Percentiles rank a stretch among this genome's conserved stretches.
Conservation (phyloP, 139 green algal species). For the Coelastrella sp. region DNA sequence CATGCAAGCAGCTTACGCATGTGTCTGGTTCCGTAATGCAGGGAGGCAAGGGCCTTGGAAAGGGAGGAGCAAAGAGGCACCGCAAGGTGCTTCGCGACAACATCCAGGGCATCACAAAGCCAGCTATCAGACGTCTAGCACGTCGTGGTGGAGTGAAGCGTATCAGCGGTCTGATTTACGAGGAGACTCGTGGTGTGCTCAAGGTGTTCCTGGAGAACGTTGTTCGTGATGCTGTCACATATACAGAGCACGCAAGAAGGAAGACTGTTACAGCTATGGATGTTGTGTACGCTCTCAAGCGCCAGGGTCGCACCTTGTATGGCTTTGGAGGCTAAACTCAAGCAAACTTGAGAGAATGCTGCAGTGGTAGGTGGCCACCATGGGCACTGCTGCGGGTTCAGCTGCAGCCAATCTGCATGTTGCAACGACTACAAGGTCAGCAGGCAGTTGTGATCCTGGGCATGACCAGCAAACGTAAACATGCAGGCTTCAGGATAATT, state of each 20-base stretch:
- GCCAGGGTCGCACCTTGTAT: slow-evolving; percentile 28
- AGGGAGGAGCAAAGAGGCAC: slow-evolving; percentile 92
- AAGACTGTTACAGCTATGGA: slow-evolving; percentile 98
- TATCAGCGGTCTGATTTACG: slow-evolving; percentile 90
- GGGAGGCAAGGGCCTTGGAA: slow-evolving; percentile 94
- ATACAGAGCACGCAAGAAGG: slow-evolving; percentile 92
- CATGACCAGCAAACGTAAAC: no score
- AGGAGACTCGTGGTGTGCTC: slow-evolving; percentile 90
- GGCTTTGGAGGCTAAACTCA: slow-evolving; percentile 6
- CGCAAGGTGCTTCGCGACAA: slow-evolving; percentile 94
- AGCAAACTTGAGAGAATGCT: no score
- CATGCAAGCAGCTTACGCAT: background rate
- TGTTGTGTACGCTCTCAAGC: slow-evolving; percentile 63
- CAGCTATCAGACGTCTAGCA: slow-evolving; percentile 81
- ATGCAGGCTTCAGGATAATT: no score
- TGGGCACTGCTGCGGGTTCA: no score
- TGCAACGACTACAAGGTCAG: no score
- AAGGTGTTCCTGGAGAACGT: slow-evolving; percentile 96
- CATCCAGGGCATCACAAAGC: slow-evolving; percentile 94
- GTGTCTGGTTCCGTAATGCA: slow-evolving; percentile 43
- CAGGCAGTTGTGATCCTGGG: no score
- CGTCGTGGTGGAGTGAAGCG: slow-evolving; percentile 89
- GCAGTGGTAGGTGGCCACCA: background rate
- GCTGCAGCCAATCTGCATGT: no score
- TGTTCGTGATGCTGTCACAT: slow-evolving; percentile 94